Conservation (phyloP, 345 rosid species). For the Microcos paniculata region DNA sequence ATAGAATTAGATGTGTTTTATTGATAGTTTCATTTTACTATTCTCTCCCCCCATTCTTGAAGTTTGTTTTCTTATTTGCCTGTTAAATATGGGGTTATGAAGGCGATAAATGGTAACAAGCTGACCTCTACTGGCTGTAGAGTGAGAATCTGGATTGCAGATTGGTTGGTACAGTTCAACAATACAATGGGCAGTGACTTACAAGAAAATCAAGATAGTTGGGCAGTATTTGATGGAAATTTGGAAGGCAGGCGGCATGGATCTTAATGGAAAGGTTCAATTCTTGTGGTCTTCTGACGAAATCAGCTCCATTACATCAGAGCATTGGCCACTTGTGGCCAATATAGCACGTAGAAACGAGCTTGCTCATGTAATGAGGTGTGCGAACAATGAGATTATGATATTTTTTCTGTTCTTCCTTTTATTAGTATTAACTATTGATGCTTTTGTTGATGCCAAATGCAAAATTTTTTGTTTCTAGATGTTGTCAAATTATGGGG, state of each 20-base stretch:
- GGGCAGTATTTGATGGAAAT: slow-evolving; percentile 78
- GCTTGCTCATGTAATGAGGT: slow-evolving; percentile 80
- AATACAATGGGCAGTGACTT: slow-evolving; percentile 90
- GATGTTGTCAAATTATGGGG: slow-evolving; percentile 92
- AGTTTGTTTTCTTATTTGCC: background rate
- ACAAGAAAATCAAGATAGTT: slow-evolving; percentile 67
- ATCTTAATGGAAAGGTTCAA: slow-evolving; percentile 57
- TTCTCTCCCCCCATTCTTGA: background rate
- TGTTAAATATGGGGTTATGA: slow-evolving; percentile 77
- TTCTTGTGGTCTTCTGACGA: slow-evolving; percentile 90
- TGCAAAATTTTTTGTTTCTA: slow-evolving; percentile 23
- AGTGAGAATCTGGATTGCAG: slow-evolving; percentile 92
- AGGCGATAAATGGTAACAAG: slow-evolving; percentile 77
- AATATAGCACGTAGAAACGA: slow-evolving; percentile 86
- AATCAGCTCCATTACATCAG: slow-evolving; percentile 60
- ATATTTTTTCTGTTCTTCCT: background rate
- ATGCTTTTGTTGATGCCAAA: background rate
- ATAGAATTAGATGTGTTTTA: background rate
- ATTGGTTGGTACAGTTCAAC: slow-evolving; percentile 95
- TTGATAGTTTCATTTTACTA: background rate
- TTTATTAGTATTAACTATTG: slow-evolving; percentile 6
- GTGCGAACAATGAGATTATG: background rate
- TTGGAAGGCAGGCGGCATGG: slow-evolving; percentile 86
- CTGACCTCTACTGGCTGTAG: slow-evolving; percentile 82
- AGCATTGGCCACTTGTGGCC: slow-evolving; percentile 96